Evolutionary conservation across 2,329 filamentous ascomycete species (phyloP).

Genomic region (Xylaria sp.): DNA sequence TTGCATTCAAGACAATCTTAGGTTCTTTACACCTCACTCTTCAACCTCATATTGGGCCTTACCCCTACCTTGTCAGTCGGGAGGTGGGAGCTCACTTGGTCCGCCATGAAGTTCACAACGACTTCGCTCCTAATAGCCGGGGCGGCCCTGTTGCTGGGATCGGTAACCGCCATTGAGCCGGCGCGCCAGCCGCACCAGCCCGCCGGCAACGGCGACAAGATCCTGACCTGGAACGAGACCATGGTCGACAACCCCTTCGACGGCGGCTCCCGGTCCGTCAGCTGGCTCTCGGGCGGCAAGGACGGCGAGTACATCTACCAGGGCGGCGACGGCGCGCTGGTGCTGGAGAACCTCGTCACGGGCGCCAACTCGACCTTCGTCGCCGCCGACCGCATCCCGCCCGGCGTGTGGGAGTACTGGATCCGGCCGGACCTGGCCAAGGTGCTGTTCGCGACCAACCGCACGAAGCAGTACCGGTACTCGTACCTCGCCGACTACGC

Average conservation of each 20-base stretch:
- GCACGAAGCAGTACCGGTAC: slow-evolving; percentile 69
- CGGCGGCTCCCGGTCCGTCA: slow-evolving; percentile 50
- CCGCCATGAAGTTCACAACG: slow-evolving; percentile 23
- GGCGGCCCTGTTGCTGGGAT: slow-evolving; percentile 19
- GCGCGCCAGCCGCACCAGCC: slow-evolving; percentile 58
- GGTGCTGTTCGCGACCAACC: slow-evolving; percentile 65
- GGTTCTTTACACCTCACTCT: not conserved
- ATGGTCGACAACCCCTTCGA: slow-evolving; percentile 50
- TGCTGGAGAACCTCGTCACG: slow-evolving; percentile 64
- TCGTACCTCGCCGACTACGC: slow-evolving; percentile 71
- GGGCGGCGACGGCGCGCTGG: slow-evolving; percentile 53
- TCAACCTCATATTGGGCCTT: not conserved
- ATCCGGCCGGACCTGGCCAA: slow-evolving; percentile 62
- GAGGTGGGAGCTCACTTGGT: not conserved
- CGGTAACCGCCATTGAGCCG: slow-evolving; percentile 47
- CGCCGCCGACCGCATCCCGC: slow-evolving; percentile 58
- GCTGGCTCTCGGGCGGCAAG: slow-evolving; percentile 60
- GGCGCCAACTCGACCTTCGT: slow-evolving; percentile 61
- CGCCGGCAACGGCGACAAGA: slow-evolving; percentile 56
- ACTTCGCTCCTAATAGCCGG: slow-evolving; percentile 20
- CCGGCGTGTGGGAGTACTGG: slow-evolving; percentile 59
- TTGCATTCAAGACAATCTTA: not conserved
- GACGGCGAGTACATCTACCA: slow-evolving; percentile 65
- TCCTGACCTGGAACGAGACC: slow-evolving; percentile 64
- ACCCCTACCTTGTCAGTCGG: not conserved